phyloP scores from a whole-genome alignment of 768 basidiomycete genomes.

The Thelephora ganbajun region DNA sequence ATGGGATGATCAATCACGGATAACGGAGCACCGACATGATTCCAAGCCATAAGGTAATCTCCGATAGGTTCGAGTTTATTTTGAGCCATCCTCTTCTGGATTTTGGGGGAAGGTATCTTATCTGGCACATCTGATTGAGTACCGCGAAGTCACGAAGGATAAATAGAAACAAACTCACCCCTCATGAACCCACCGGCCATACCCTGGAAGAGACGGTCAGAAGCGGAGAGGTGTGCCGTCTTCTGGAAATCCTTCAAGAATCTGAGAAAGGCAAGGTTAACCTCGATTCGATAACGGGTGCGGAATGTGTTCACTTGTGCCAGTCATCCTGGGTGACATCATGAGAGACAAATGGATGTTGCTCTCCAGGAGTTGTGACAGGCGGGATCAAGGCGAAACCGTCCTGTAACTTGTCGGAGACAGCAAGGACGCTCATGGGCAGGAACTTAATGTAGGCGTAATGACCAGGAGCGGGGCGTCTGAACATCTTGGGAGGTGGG shows the following conservation, averaged over 20 bases:
- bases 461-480: constrained; percentile 2
- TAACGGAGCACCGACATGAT: constrained; percentile 23
- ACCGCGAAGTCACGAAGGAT: constrained; percentile 4
- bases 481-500: constrained; percentile 8
- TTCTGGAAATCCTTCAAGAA: constrained; percentile 9
- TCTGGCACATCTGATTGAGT: constrained; percentile 9
- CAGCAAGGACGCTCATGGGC: constrained; percentile 17
- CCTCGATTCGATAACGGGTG: not conserved
- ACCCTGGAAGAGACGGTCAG: constrained; percentile 6
- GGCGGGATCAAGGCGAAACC: constrained; percentile 33
- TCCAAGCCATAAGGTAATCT: constrained; percentile 34
- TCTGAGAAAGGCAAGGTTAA: not conserved
- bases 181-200: constrained; percentile 1
- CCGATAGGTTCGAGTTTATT: constrained; percentile 26
- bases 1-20: not conserved
- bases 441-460: constrained; percentile 12
- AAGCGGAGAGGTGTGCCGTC: constrained; percentile 7
- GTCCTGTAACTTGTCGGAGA: constrained; percentile 19
- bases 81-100: constrained; percentile 16
- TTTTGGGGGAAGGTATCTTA: constrained; percentile 5
- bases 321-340: constrained; percentile 36
- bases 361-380: constrained; percentile 16
- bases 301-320: constrained; percentile 20
- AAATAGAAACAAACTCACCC: constrained; percentile 3
- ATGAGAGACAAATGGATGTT: constrained; percentile 34